phyloP scores from a whole-genome alignment of 2,329 filamentous ascomycete species.

The Fusarium sublunatum region DNA sequence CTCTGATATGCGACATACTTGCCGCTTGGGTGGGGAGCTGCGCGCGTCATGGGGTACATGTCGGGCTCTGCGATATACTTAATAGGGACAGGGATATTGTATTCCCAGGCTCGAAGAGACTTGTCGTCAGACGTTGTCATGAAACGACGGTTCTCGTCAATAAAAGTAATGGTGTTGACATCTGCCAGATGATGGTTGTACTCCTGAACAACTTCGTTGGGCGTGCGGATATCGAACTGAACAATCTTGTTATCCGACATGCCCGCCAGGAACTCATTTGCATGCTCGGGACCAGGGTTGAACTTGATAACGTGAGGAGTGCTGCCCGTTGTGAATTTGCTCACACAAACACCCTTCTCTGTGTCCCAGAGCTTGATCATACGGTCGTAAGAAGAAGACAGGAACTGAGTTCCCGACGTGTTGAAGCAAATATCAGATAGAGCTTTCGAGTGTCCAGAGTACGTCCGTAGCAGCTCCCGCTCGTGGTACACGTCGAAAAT shows the following conservation, averaged over 20 bases:
- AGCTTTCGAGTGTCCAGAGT: conserved; percentile 88
- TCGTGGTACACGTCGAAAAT: conserved; percentile 96
- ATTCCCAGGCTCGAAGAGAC: conserved; percentile 96
- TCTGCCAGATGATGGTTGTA: conserved; percentile 99
- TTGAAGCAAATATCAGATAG: conserved; percentile 93
- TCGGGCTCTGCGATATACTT: conserved; percentile 98
- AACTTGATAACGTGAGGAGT: conserved; percentile 95
- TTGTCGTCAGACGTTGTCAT: conserved; percentile 99
- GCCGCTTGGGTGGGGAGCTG: conserved; percentile 84
- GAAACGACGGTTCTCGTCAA: conserved; percentile 93
- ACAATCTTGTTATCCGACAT: conserved; percentile 99
- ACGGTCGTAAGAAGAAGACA: conserved; percentile 92
- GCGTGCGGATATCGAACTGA: conserved; percentile 88
- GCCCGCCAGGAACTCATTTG: conserved; percentile 92
- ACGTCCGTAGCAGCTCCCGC: conserved; percentile 89
- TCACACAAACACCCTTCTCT: conserved; percentile 89
- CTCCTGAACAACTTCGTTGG: conserved; percentile 87
- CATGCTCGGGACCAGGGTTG: conserved; percentile 81
- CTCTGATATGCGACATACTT: conserved; percentile 96
- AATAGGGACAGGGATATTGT: conserved; percentile 97
- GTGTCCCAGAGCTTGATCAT: conserved; percentile 99
- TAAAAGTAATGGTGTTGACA: conserved; percentile 97
- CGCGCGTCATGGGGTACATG: conserved; percentile 95
- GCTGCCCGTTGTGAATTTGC: conserved; percentile 91
- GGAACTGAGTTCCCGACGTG: conserved; percentile 81